These are phyloP conservation scores for Arthroderma sp. DNA, from an alignment of 2,329 filamentous ascomycete genomes.

Conservation along the genomic window DNA sequence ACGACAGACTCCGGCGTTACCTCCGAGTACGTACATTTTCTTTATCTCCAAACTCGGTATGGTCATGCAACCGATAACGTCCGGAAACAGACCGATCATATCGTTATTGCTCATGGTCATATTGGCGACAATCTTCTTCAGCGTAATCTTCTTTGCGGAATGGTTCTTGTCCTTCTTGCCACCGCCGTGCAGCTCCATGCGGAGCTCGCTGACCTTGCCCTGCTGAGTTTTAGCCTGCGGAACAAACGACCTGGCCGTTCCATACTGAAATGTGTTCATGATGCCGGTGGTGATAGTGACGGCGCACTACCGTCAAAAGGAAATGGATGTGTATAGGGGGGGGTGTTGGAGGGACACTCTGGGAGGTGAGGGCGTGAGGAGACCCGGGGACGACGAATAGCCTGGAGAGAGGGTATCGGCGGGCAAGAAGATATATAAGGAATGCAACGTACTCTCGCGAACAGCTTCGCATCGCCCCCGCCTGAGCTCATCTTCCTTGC, in stretches of 20 bases:
- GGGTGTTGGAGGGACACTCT: background rate
- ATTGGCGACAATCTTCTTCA: slow-evolving; percentile 99
- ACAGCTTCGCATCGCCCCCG: slow-evolving; percentile 97
- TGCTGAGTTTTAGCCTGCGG: slow-evolving; percentile 39
- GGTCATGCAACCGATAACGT: slow-evolving; percentile 91
- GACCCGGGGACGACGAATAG: no score
- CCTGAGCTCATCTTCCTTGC: slow-evolving; percentile 45
- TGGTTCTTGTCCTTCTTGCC: slow-evolving; percentile 98
- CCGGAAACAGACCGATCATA: slow-evolving; percentile 93
- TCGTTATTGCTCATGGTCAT: slow-evolving; percentile 99
- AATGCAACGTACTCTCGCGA: slow-evolving; percentile 66
- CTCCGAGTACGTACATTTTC: slow-evolving; percentile 77
- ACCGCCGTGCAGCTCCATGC: slow-evolving; percentile 82
- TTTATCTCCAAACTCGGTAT: slow-evolving; percentile 94
- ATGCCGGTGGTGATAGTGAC: background rate
- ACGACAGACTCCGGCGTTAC: no score
- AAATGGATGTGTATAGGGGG: background rate
- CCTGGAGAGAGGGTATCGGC: background rate
- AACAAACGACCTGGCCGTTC: background rate
- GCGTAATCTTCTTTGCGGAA: slow-evolving; percentile 85
- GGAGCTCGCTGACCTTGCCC: slow-evolving; percentile 97
- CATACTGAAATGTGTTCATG: background rate
- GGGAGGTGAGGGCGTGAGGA: no score
- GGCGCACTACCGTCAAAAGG: background rate
- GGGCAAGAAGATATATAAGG: background rate